Conservation (phyloP, 2,329 filamentous ascomycete species). For the Cercospora nicotianae region DNA sequence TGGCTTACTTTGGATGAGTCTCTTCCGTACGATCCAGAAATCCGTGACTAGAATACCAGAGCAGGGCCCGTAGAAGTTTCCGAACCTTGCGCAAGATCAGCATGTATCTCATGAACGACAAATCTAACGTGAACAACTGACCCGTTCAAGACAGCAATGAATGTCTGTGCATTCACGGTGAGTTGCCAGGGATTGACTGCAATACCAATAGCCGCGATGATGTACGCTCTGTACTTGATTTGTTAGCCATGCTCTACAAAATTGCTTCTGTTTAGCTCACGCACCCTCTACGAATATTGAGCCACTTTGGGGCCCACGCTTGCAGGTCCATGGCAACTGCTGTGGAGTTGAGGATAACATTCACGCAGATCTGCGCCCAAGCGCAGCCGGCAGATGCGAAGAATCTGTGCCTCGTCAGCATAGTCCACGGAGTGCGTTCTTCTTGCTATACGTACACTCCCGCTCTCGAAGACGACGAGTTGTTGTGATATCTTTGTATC, state of each 20-base stretch:
- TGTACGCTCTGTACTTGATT: constrained; percentile 20
- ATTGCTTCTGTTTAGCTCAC: no score
- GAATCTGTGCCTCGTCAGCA: constrained; percentile 20
- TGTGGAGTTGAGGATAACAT: constrained; percentile 33
- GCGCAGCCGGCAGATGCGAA: constrained; percentile 36
- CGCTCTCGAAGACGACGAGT: constrained; percentile 30
- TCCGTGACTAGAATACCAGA: constrained; percentile 34
- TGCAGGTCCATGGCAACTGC: constrained; percentile 35
- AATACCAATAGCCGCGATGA: constrained; percentile 31
- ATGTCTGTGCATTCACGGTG: constrained; percentile 30
- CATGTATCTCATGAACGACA: not conserved
- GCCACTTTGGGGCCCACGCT: constrained; percentile 30
- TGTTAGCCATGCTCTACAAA: not conserved
- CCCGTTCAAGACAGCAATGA: constrained; percentile 34
- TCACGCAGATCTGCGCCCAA: constrained; percentile 32
- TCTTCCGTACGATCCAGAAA: constrained; percentile 33
- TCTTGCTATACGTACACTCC: constrained; percentile 21
- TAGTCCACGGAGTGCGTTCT: not conserved
- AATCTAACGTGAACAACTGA: no score
- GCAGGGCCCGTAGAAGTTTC: constrained; percentile 34
- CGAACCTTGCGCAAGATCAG: constrained; percentile 20
- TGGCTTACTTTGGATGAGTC: constrained; percentile 22
- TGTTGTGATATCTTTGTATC: constrained; percentile 23
- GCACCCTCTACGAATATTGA: constrained; percentile 26
- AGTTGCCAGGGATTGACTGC: constrained; percentile 33